Evolutionary conservation across 2,329 filamentous ascomycete species (phyloP).

Genomic region (Beauveria pseudobassiana): DNA sequence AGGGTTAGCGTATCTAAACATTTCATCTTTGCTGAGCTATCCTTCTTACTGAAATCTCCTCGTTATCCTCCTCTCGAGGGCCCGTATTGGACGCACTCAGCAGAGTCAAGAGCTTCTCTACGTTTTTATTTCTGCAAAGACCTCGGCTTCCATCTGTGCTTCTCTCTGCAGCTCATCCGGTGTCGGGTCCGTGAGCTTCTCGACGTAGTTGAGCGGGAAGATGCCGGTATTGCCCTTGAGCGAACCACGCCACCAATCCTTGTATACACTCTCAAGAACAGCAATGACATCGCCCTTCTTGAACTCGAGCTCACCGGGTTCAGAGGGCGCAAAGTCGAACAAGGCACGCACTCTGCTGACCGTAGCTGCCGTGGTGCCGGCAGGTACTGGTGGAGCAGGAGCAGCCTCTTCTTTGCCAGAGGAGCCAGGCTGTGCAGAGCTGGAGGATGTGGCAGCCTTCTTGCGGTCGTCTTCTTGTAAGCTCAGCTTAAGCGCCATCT

Average conservation of each 20-base stretch:
- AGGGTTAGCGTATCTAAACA: conserved; percentile 23
- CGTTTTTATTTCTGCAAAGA: conserved; percentile 59
- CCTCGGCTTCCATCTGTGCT: conserved; percentile 82
- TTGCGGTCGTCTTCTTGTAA: conserved; percentile 76
- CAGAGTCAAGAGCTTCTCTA: conserved; percentile 70
- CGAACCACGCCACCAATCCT: conserved; percentile 99
- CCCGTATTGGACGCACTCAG: conserved; percentile 80
- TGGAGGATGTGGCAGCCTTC: conserved; percentile 34
- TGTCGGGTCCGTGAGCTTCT: conserved; percentile 92
- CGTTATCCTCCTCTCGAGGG: conserved; percentile 81
- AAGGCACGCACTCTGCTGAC: conserved; percentile 89
- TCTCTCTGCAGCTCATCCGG: conserved; percentile 90
- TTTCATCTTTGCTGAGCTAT: background rate
- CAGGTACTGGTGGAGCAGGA: conserved; percentile 52
- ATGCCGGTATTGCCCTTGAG: conserved; percentile 92
- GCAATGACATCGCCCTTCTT: conserved; percentile 96
- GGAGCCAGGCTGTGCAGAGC: conserved; percentile 25
- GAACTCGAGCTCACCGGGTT: conserved; percentile 91
- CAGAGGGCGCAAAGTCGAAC: conserved; percentile 90
- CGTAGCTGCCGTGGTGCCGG: conserved; percentile 89
- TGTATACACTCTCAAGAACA: conserved; percentile 94
- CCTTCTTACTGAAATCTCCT: conserved; percentile 73
- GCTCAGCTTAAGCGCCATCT: conserved; percentile 89
- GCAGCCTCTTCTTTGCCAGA: conserved; percentile 34
- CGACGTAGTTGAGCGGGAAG: conserved; percentile 96